phyloP scores from a whole-genome alignment of 257 asterid genomes.

The Misopates orontium region DNA sequence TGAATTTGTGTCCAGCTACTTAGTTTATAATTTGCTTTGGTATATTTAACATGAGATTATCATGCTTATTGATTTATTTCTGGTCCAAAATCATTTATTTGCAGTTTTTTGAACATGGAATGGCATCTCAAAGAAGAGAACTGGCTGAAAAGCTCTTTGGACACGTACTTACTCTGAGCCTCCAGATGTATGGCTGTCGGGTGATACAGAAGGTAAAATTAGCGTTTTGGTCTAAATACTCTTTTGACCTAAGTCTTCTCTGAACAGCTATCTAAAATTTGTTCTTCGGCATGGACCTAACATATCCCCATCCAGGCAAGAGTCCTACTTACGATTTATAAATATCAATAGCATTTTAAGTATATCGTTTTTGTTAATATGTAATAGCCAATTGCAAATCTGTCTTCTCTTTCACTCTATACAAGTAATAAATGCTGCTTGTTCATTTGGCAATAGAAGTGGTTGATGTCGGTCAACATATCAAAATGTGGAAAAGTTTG shows the following conservation, averaged over 20 bases:
- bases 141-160: conserved; percentile 81
- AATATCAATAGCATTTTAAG: not conserved
- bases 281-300: no score
- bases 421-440: conserved; percentile 9
- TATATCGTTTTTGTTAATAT: not conserved
- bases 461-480: conserved; percentile 84
- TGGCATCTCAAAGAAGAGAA: conserved; percentile 86
- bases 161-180: conserved; percentile 82
- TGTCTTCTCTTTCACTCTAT: conserved; percentile 3
- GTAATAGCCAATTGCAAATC: conserved; percentile 4
- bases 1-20: not conserved
- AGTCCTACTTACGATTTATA: no score
- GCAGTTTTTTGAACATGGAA: conserved; percentile 96
- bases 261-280: not conserved
- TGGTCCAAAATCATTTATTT: conserved; percentile 20
- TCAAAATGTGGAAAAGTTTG: conserved; percentile 88
- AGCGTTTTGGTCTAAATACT: conserved; percentile 1
- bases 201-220: conserved; percentile 89
- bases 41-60: conserved; percentile 15
- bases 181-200: conserved; percentile 98
- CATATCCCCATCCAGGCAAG: no score
- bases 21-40: conserved; percentile 11
- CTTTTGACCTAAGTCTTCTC: not conserved
- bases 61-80: conserved; percentile 2
- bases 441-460: conserved; percentile 85